Evolutionary conservation across 78 protist genomes (phyloP), one percentile per base, ranked within the genome.

Genomic region (Chrysochromulina tobinii): DNA sequence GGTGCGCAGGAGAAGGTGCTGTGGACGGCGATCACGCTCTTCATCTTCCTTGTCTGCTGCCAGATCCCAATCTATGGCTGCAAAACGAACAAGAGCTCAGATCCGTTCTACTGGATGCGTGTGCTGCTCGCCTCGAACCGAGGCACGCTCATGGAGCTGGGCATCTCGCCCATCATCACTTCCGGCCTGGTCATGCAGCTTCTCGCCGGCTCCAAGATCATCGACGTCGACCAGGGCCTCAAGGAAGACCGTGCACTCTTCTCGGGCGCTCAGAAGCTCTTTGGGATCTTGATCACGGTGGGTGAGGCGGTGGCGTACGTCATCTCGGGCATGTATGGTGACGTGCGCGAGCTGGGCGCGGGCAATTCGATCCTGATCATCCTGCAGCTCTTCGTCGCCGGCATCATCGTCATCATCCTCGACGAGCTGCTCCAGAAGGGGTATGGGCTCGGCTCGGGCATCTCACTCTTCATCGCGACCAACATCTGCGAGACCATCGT

Each of bases 61-160:
- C 99, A 99, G 91, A 94, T 99, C 61, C 99, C 99, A 57, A 95
- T 99, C 11, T 98, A 96, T 84, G 99, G 99, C 94, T 94, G 95
- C 94, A 64, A 89, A 91, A 87, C 97, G 50, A 84, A 94, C 61
- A 97, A 96, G 86, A 51, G 91, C 23, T 89, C 98, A 21, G 99
- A 99, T 89, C 99, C 99, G 54, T 97, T 98, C 97, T 99, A 98
- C 95, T 98, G 99, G 99, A 92, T 97, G 95, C 99, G 99, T 27
- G 99, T 97, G 64, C 95, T 99, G 81, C 94, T 99, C 81, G 99
- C 99, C 55, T 98, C 99, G 25, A 99, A 98, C 97, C 94, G 99
- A 18, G 99, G 99, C 61, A 98, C 99, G 17, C 95, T 99, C 55
- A 99, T 99, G 99, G 99, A 99, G 95, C 96, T 99, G 53, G 99